Conservation (phyloP, 2,329 filamentous ascomycete species). For the Pseudogymnoascus sp. region DNA sequence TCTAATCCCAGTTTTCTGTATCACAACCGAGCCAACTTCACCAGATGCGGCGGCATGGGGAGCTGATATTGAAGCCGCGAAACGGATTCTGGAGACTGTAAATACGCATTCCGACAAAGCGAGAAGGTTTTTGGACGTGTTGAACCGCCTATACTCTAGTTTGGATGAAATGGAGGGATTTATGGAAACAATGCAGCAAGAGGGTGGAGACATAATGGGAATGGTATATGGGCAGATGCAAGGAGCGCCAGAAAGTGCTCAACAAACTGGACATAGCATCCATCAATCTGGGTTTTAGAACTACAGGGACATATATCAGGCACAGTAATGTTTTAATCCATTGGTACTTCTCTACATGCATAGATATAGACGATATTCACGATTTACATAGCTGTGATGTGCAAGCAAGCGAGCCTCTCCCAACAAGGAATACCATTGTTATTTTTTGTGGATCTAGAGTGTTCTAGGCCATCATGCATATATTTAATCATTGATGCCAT, state of each 20-base stretch:
- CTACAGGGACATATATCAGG: not conserved
- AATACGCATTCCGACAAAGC: constrained; percentile 1
- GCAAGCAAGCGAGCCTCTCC: not conserved
- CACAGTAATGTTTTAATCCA: not conserved
- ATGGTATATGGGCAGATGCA: constrained; percentile 7
- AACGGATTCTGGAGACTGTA: constrained; percentile 6
- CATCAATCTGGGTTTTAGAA: not conserved
- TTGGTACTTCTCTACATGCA: not conserved
- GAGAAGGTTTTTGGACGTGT: not conserved
- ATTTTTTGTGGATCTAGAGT: no score
- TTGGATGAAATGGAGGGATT: constrained; percentile 5
- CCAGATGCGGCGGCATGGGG: constrained; percentile 7
- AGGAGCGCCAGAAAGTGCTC: not conserved
- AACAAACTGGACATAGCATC: constrained; percentile 3
- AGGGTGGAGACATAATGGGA: not conserved
- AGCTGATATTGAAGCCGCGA: constrained; percentile 7
- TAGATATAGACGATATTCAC: not conserved
- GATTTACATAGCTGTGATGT: not conserved
- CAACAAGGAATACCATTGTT: no score
- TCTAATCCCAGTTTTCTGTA: constrained; percentile 26
- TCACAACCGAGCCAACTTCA: constrained; percentile 10
- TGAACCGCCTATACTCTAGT: not conserved
- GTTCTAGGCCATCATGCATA: no score
- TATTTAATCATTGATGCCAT: no score
- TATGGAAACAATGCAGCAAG: constrained; percentile 4